Evolutionary conservation across 2,329 filamentous ascomycete species (phyloP).

Genomic region (Dothideomycetidae sp.): DNA sequence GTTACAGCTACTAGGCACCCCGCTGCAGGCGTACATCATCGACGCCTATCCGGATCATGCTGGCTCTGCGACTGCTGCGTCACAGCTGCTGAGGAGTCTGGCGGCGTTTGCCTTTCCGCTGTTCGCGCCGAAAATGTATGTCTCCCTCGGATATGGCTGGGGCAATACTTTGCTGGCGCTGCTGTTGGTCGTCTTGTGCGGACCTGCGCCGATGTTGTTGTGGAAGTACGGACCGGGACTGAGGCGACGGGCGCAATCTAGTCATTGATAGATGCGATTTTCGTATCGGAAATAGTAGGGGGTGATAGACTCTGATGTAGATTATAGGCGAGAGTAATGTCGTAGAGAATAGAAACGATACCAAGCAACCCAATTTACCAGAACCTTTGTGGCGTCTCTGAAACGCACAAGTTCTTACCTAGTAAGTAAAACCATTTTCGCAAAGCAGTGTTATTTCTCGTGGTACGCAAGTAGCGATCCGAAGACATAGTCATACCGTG

Average conservation of each 20-base stretch:
- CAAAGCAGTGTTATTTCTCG: too few relatives aligned
- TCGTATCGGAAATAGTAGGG: too few relatives aligned
- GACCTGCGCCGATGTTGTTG: background rate
- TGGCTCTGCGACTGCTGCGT: slow-evolving; percentile 34
- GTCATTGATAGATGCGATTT: too few relatives aligned
- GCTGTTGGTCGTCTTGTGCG: background rate
- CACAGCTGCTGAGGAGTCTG: slow-evolving; percentile 32
- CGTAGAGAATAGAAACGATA: too few relatives aligned
- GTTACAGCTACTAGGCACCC: slow-evolving; percentile 8
- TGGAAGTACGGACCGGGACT: background rate
- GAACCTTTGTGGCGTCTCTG: too few relatives aligned
- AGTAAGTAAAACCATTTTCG: too few relatives aligned
- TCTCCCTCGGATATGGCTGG: slow-evolving; percentile 26
- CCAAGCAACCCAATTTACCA: too few relatives aligned
- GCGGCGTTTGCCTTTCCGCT: slow-evolving; percentile 37
- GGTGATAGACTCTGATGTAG: too few relatives aligned
- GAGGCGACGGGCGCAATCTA: background rate
- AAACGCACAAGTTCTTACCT: too few relatives aligned
- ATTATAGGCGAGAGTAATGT: too few relatives aligned
- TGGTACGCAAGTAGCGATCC: too few relatives aligned
- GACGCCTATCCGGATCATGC: slow-evolving; percentile 35
- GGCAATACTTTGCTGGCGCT: slow-evolving; percentile 21
- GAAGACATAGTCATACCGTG: too few relatives aligned
- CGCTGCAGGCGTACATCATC: slow-evolving; percentile 27
- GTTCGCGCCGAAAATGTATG: slow-evolving; percentile 32